Evolutionary conservation across 108 stramenopile species (phyloP).

Genomic region (Skeletonema costatum): DNA sequence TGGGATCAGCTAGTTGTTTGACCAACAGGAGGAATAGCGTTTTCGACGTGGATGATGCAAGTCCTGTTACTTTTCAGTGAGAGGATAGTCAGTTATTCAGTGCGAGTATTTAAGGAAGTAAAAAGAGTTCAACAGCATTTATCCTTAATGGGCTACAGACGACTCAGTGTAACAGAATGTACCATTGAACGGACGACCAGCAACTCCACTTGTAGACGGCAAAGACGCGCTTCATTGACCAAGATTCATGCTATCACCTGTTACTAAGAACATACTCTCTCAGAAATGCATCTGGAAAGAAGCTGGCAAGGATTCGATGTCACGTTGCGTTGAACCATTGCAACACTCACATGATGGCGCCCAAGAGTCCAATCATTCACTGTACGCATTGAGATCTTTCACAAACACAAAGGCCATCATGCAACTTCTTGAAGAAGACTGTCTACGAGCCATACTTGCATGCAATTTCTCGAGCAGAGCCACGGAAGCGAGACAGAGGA

Average conservation of each 20-base stretch:
- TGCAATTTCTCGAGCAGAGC: constrained; percentile 73
- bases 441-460: constrained; percentile 66
- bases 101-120: neutral
- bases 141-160: neutral
- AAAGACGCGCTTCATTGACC: constrained; percentile 75
- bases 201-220: constrained; percentile 26
- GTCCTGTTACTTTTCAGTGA: constrained; percentile 52
- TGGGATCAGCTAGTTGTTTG: constrained; percentile 74
- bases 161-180: constrained; percentile 45
- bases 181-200: constrained; percentile 44
- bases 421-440: constrained; percentile 49
- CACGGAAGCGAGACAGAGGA: constrained; percentile 64
- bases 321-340: neutral
- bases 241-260: constrained; percentile 55
- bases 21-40: constrained; percentile 85
- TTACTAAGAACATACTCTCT: constrained; percentile 85
- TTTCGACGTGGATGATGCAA: constrained; percentile 61
- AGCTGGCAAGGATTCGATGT: neutral
- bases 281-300: constrained; percentile 39
- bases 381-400: constrained; percentile 42
- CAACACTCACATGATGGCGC: constrained; percentile 54
- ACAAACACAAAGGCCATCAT: constrained; percentile 57
- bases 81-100: constrained; percentile 11
- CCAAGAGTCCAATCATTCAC: constrained; percentile 56
- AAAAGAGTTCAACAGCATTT: neutral